Evolutionary conservation across 2,329 filamentous ascomycete genomes (phyloP).

Genomic region (Beauveria caledonica): DNA sequence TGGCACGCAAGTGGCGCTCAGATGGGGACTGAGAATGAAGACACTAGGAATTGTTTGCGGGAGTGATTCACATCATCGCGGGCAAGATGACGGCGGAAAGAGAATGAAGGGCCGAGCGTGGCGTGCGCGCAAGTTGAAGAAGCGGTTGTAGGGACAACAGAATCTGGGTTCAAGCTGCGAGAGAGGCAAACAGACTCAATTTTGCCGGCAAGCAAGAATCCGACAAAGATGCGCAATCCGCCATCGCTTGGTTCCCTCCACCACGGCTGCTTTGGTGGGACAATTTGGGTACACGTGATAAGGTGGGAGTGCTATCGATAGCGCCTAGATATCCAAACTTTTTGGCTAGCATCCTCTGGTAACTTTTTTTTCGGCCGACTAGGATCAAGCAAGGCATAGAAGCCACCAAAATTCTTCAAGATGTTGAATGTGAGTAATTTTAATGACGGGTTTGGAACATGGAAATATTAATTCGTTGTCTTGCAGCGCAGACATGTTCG

Average conservation of each 20-base stretch:
- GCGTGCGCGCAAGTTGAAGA: neutral
- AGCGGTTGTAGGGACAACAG: neutral
- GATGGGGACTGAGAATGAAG: conserved; percentile 4
- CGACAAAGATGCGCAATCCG: conserved; percentile 2
- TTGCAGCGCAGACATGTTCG: conserved; percentile 33
- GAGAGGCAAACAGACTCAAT: neutral
- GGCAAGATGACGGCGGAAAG: neutral
- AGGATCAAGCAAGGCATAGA: conserved; percentile 1
- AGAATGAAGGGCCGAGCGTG: neutral
- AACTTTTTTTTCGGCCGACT: neutral
- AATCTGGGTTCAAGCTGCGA: neutral
- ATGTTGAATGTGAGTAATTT: conserved; percentile 27
- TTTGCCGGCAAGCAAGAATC: neutral
- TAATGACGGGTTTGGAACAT: too few relatives aligned
- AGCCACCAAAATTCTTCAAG: conserved; percentile 5
- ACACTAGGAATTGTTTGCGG: conserved; percentile 4
- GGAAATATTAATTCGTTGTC: conserved; percentile 15
- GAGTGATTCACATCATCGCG: conserved; percentile 15
- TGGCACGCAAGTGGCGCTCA: neutral
- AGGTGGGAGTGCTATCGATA: conserved; percentile 23
- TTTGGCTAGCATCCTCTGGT: conserved; percentile 18
- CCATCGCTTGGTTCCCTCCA: conserved; percentile 15
- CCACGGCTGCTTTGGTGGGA: conserved; percentile 28
- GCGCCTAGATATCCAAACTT: conserved; percentile 18
- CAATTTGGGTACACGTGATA: conserved; percentile 35